Evolutionary conservation across 148 eudicot genomes (phyloP).

Genomic region (Diospyros kaki): DNA sequence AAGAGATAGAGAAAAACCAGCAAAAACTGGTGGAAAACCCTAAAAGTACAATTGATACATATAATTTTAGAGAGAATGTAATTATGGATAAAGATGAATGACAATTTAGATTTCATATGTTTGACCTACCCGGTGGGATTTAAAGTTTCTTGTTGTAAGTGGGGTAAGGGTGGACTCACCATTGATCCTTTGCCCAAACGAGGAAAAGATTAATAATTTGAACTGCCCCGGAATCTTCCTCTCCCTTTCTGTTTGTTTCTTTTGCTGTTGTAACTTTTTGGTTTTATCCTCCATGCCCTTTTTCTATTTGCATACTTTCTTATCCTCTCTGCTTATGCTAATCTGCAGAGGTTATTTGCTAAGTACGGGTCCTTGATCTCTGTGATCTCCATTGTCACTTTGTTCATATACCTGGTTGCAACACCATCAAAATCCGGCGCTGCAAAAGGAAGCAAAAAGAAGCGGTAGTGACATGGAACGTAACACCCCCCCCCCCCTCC

Average conservation of each 20-base stretch:
- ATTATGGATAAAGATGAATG: no score
- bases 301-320: not conserved
- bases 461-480: conserved; percentile 34
- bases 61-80: no score
- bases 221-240: not conserved
- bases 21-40: no score
- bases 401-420: conserved; percentile 68
- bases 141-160: not conserved
- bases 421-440: conserved; percentile 61
- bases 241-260: no score
- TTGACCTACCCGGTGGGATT: no score
- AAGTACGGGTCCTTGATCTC: conserved; percentile 82
- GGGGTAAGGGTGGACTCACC: not conserved
- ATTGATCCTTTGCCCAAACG: not conserved
- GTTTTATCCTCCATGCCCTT: no score
- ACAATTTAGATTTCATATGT: no score
- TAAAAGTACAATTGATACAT: no score
- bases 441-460: conserved; percentile 87
- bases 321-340: not conserved
- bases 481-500: no score
- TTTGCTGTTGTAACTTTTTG: no score
- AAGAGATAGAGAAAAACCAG: no score
- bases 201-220: not conserved
- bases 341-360: conserved; percentile 74
- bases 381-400: conserved; percentile 51